phyloP scores from a whole-genome alignment of 345 rosid species.

The Eucalyptus tenuipes region DNA sequence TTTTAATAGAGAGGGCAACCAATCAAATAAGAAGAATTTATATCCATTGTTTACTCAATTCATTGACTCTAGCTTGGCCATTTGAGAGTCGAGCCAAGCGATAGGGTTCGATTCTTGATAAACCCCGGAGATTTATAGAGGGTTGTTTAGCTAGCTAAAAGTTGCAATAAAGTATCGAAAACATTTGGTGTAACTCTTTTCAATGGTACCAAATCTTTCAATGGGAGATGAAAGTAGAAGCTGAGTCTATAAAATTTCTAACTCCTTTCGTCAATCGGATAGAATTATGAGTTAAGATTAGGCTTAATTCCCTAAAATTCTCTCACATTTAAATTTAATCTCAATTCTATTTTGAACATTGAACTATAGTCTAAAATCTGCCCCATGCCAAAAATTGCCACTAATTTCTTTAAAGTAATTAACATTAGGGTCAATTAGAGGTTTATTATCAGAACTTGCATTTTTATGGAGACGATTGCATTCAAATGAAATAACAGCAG shows the following conservation, averaged over 20 bases:
- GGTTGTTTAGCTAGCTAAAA: not conserved
- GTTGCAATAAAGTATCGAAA: not conserved
- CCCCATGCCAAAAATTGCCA: not conserved
- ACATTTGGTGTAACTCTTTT: accelerated
- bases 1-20: not conserved
- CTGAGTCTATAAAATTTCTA: not conserved
- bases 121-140: accelerated
- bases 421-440: not conserved
- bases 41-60: not conserved
- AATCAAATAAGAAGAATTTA: not conserved
- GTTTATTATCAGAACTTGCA: not conserved
- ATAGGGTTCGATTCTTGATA: not conserved
- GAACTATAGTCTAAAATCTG: not conserved
- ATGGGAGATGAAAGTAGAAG: not conserved
- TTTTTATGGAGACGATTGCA: accelerated
- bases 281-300: not conserved
- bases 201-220: not conserved
- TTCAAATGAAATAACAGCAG: not conserved
- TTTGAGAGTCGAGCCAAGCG: accelerated
- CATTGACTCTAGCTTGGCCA: not conserved
- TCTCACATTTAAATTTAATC: not conserved
- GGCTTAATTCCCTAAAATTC: not conserved
- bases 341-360: not conserved
- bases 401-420: not conserved
- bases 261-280: not conserved